These are phyloP conservation scores for Hymenoscyphus repandus DNA, from an alignment of 2,329 filamentous ascomycete genomes.

Conservation along the genomic window DNA sequence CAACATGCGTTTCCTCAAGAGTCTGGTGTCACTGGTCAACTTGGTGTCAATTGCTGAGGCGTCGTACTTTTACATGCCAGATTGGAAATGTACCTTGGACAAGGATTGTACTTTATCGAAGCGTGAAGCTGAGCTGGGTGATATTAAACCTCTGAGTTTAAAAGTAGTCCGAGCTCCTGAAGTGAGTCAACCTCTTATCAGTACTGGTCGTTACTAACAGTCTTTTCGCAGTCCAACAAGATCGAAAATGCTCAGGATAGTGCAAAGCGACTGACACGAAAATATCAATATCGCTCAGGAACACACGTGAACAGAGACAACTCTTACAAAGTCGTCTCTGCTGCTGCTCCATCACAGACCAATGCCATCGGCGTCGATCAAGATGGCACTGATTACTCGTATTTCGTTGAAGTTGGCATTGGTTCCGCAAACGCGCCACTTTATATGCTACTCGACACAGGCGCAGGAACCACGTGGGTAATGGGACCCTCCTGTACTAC, in stretches of 20 bases:
- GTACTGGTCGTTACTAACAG: neutral
- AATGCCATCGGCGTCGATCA: conserved; percentile 54
- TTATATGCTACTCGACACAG: conserved; percentile 62
- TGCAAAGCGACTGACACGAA: conserved; percentile 20
- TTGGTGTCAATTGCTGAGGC: conserved; percentile 19
- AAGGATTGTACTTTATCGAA: conserved; percentile 7
- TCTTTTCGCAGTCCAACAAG: conserved; percentile 10
- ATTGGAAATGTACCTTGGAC: conserved; percentile 21
- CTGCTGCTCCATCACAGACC: conserved; percentile 37
- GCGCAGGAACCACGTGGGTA: conserved; percentile 74
- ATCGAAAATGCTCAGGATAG: conserved; percentile 16
- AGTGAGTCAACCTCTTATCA: conserved; percentile 9
- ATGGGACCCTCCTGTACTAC: conserved; percentile 67
- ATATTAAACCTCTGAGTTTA: conserved; percentile 6
- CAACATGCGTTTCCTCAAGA: conserved; percentile 18
- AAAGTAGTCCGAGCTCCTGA: conserved; percentile 17
- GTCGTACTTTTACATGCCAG: conserved; percentile 25
- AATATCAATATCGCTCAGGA: conserved; percentile 17
- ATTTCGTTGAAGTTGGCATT: conserved; percentile 54
- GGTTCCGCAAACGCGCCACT: conserved; percentile 50
- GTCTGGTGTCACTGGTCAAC: conserved; percentile 9
- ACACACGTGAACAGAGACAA: conserved; percentile 20
- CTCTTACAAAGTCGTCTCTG: conserved; percentile 19
- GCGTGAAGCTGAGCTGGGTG: conserved; percentile 4
- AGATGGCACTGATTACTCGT: conserved; percentile 61